phyloP scores from a whole-genome alignment of 2,329 filamentous ascomycete species.

The Trichoderma aggressivum region DNA sequence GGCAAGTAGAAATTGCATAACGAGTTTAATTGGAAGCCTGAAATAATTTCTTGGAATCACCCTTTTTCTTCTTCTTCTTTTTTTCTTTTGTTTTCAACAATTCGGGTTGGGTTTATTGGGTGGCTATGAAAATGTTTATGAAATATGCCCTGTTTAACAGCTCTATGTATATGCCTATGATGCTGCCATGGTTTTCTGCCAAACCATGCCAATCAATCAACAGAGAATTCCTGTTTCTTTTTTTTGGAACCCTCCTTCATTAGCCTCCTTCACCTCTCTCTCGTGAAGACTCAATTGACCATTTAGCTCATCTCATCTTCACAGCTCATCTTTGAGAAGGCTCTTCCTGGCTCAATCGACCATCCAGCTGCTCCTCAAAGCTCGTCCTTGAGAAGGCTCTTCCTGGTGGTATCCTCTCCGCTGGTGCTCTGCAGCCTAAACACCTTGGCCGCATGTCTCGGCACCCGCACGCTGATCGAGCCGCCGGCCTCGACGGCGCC shows the following conservation, averaged over 20 bases:
- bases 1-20: constrained; percentile 13
- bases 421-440: constrained; percentile 13
- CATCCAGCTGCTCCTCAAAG: background rate
- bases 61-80: background rate
- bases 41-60: background rate
- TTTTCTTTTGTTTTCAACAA: background rate
- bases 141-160: background rate
- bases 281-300: background rate
- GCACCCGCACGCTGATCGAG: background rate
- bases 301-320: background rate
- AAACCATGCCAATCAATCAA: background rate
- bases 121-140: background rate
- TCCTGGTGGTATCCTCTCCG: background rate
- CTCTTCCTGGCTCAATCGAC: background rate
- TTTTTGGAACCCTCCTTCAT: background rate
- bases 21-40: background rate
- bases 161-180: background rate
- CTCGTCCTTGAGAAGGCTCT: constrained; percentile 13
- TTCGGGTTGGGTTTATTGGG: background rate
- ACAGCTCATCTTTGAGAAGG: constrained; percentile 7
- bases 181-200: background rate
- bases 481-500: constrained; percentile 7
- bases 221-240: background rate
- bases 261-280: background rate
- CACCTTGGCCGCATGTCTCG: constrained; percentile 15